phyloP scores from a whole-genome alignment of 2,329 filamentous ascomycete species.

The Aspergillus aculeatus region DNA sequence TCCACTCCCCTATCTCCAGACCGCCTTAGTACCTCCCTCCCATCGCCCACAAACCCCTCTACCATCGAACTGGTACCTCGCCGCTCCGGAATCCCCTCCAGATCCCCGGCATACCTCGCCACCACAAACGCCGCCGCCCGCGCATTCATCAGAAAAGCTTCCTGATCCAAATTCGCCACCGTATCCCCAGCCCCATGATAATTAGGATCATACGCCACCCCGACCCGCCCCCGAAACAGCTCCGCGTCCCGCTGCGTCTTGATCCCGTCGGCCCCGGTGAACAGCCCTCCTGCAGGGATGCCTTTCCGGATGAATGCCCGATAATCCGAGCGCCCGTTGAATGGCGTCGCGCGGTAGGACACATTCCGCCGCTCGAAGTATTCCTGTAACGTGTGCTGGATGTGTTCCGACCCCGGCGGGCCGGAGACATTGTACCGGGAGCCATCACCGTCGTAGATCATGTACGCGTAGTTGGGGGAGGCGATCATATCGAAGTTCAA shows the following conservation, averaged over 20 bases:
- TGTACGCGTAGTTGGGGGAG: constrained; percentile 58
- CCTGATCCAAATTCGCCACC: constrained; percentile 52
- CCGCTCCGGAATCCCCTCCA: constrained; percentile 21
- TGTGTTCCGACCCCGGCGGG: constrained; percentile 64
- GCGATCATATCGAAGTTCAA: constrained; percentile 73
- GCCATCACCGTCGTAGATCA: constrained; percentile 52
- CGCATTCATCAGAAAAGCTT: constrained; percentile 28
- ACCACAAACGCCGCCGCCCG: constrained; percentile 28
- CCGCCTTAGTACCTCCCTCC: neutral
- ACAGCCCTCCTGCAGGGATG: constrained; percentile 73
- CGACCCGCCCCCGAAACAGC: constrained; percentile 70
- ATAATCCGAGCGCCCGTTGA: constrained; percentile 79
- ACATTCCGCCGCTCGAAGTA: constrained; percentile 64
- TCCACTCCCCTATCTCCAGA: too few relatives aligned
- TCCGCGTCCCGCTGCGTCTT: constrained; percentile 67
- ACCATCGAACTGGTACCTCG: neutral
- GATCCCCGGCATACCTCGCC: constrained; percentile 27
- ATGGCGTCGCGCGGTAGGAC: constrained; percentile 69
- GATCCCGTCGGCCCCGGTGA: constrained; percentile 73
- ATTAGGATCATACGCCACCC: constrained; percentile 55
- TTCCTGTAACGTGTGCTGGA: constrained; percentile 65
- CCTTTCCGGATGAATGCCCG: constrained; percentile 71
- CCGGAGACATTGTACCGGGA: constrained; percentile 53
- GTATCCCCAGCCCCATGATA: constrained; percentile 57
- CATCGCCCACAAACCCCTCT: neutral